Evolutionary conservation across 495 filamentous ascomycete species (phyloP), one percentile per base, ranked within the genome.

Genomic region (Thermochaetoides thermophila): DNA sequence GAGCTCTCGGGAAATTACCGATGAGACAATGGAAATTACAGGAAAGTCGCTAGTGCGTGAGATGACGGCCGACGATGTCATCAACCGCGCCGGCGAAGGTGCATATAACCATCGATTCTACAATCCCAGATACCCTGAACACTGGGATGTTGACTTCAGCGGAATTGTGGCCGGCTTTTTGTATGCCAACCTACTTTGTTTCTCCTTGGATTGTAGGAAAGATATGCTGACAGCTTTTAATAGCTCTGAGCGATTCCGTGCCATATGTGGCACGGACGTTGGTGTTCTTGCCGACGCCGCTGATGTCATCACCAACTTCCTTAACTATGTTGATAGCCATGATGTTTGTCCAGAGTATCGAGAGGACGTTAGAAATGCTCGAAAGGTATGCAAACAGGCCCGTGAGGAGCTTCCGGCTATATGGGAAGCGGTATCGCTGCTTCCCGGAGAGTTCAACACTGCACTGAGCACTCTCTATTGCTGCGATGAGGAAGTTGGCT

Each of bases 271-370:
- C 9, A 32, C 22, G 19, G 44, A 53, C 17, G 19, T 29, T 15
- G 24, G 12, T 1, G 18, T 28, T 8, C 38, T 44, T 29, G 2
- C 16, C 7, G 32, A 29, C 12, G 54, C 50, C 12, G 55, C 56
- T 18, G 42, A 53, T 8, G 71, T 89, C 4, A 62, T 95, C 29
- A 69, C 68, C 31, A 93, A 89, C 53, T 94, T 95, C 53, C 69
- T 92, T 37, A 84, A 84, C 42, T 97, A 94, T 44, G 64, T 95
- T 7, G 61, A 84, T 9, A 68, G 69, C 35, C 87, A 95, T 45
- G 64, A 80, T 22, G 89, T 92, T 10, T 91, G 83, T 41, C 78
- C 79, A 3, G 89, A 97, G 43, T 76, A 85, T 50, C 58, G 45
- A 1, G 60, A 65, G 1, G 68, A 81, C 40, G 65, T 96, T 31